Evolutionary conservation across 2,329 filamentous ascomycete species (phyloP), one percentile per base, ranked within the genome.

Genomic region (Neofusicoccum parvum): DNA sequence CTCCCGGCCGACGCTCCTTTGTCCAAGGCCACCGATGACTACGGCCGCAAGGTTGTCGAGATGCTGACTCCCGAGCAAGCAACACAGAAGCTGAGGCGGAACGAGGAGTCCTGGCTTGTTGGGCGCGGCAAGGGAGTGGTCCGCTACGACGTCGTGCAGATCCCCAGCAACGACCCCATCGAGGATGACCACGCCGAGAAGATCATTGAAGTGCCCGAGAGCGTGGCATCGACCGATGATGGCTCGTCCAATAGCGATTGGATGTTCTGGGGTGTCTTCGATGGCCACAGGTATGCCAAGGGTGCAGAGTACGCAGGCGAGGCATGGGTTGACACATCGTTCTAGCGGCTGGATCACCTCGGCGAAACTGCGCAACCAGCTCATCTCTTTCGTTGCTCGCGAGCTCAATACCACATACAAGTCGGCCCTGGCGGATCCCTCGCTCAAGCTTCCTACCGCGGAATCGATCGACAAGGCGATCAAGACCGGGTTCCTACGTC

Each of bases 261-360:
- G 95, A 98, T 98, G 93, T 99, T 99, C 78, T 99, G 96, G 95
- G 95, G 94, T 66, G 94, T 99, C 17, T 99, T 98, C 78, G 95
- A 99, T 75, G 95, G 95, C 0, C 95, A 99, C 79, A 92, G 92
- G 92, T 94, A 82, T 60, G 56, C 10, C 43, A 48, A 60, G 41
- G 41, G 10, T 60, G 56, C 45, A 5, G 79, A 86, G 11, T 34
- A 4, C 9, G 12, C 14, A 41, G 15, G 62, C 34, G 27, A 50
- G 43, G 27, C 17, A 32, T 48, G n/a, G 51, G 45, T 23, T 68
- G 37, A 68, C 71, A 65, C 14, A 36, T n/a, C 15, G 17, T 53
- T 70, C 65, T 71, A 96, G 92, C 51, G 95, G 95, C 71, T 99
- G 95, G 95, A 97, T 95, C 4, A 99, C 95, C 6, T 98, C 95